phyloP scores from a whole-genome alignment of 768 basidiomycete genomes.

The Collybia mongolica region DNA sequence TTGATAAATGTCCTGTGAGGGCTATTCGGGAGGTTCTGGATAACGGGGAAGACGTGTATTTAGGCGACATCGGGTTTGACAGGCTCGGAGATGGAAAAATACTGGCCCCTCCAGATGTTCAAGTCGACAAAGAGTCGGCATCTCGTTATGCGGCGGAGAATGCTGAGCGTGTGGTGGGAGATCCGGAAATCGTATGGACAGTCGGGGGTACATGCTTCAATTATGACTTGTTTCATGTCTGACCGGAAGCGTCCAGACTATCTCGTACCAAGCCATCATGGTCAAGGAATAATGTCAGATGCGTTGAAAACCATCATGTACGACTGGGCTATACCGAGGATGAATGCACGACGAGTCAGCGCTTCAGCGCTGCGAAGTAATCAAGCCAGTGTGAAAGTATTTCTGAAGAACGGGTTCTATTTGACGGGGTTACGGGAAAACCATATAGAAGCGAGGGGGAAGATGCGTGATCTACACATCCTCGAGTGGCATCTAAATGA shows the following conservation, averaged over 20 bases:
- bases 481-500: slow-evolving; percentile 27
- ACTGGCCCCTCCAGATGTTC: slow-evolving; percentile 5
- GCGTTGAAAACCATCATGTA: slow-evolving; percentile 52
- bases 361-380: slow-evolving; percentile 51
- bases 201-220: slow-evolving; percentile 49
- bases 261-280: slow-evolving; percentile 31
- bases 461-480: slow-evolving; percentile 32
- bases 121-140: slow-evolving; percentile 36
- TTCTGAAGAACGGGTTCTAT: slow-evolving; percentile 64
- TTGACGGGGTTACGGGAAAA: slow-evolving; percentile 37
- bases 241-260: slow-evolving; percentile 1
- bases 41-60: slow-evolving; percentile 48
- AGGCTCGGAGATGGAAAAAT: slow-evolving; percentile 21
- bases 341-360: slow-evolving; percentile 51
- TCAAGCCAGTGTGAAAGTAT: slow-evolving; percentile 59
- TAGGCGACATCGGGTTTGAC: slow-evolving; percentile 43
- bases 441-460: slow-evolving; percentile 33
- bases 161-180: slow-evolving; percentile 37
- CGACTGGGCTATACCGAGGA: slow-evolving; percentile 62
- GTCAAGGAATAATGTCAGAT: slow-evolving; percentile 71
- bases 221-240: background rate
- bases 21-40: slow-evolving; percentile 49
- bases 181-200: slow-evolving; percentile 58
- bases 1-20: slow-evolving; percentile 45
- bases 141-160: slow-evolving; percentile 39